Conservation (phyloP, 2,329 filamentous ascomycete species). For the Paraphaeosphaeria minitans region DNA sequence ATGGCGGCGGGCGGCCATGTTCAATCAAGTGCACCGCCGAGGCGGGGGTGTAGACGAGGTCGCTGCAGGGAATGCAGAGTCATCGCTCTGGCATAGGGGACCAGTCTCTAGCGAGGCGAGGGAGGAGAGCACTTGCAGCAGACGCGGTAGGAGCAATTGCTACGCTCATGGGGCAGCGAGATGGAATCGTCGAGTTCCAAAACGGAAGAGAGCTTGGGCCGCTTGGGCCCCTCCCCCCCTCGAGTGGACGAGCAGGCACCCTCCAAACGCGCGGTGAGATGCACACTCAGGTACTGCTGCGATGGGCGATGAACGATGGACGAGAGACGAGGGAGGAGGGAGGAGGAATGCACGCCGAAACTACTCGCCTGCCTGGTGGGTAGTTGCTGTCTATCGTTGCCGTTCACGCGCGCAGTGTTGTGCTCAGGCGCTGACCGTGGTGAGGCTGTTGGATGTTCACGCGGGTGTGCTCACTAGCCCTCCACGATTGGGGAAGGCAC, state of each 20-base stretch:
- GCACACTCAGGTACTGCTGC: background rate
- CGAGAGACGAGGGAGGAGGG: too few species aligned
- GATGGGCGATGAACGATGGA: too few species aligned
- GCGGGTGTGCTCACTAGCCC: conserved; percentile 14
- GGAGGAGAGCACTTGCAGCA: background rate
- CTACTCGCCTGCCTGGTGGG: background rate
- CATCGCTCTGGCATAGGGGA: conserved; percentile 8
- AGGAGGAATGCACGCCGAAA: conserved; percentile 18
- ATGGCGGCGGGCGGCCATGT: conserved; percentile 45
- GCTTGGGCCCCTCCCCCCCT: conserved; percentile 13
- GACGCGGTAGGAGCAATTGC: background rate
- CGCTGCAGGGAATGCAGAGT: conserved; percentile 7
- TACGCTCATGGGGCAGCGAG: conserved; percentile 7
- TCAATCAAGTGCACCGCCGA: conserved; percentile 36
- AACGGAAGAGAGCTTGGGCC: conserved; percentile 23
- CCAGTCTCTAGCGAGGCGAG: background rate
- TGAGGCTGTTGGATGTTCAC: conserved; percentile 21
- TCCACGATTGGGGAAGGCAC: conserved; percentile 19
- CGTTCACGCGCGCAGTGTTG: conserved; percentile 27
- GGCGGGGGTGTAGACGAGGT: conserved; percentile 16
- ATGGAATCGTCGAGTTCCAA: conserved; percentile 13
- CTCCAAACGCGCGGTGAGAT: conserved; percentile 8
- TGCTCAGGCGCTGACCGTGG: conserved; percentile 18
- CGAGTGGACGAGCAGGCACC: conserved; percentile 22
- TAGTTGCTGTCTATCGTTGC: background rate